A percentile compares a stretch with the other conserved stretches of the same genome.
phyloP scores from a whole-genome alignment of 768 basidiomycete species.

The Suillus subluteus region DNA sequence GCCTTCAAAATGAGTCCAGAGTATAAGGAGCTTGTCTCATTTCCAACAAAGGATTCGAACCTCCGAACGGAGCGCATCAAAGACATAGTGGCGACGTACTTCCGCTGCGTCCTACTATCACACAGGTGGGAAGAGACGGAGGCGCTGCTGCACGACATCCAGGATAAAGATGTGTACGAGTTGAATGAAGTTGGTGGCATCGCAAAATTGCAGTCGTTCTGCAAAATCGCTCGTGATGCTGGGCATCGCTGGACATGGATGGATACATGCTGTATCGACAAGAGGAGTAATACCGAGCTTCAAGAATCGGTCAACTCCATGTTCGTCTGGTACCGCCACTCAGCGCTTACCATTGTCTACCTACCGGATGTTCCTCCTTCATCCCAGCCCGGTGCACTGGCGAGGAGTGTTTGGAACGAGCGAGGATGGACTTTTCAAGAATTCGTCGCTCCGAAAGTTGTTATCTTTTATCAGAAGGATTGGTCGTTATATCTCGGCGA shows the following conservation, averaged over 20 bases:
- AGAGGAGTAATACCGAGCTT: too few species aligned
- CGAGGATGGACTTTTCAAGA: neutral
- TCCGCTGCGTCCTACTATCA: neutral
- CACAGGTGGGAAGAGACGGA: neutral
- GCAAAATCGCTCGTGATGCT: neutral
- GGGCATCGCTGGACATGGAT: neutral
- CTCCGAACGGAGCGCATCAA: neutral
- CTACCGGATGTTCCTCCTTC: neutral
- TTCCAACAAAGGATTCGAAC: fast-evolving
- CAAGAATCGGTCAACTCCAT: neutral
- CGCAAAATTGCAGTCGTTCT: neutral
- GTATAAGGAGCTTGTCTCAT: neutral
- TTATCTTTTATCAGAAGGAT: neutral
- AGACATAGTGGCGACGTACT: neutral
- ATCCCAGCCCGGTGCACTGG: neutral
- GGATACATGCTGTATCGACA: too few species aligned
- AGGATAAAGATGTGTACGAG: neutral
- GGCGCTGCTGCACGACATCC: neutral
- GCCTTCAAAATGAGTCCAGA: neutral
- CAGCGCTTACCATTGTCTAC: neutral
- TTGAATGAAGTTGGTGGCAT: neutral
- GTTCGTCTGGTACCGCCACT: neutral
- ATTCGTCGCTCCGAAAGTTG: neutral
- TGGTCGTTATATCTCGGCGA: neutral
- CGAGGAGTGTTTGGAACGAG: neutral